Evolutionary conservation across 257 asterid genomes (phyloP), one percentile per base, ranked within the genome.

Genomic region (Nicotiana undulata): DNA sequence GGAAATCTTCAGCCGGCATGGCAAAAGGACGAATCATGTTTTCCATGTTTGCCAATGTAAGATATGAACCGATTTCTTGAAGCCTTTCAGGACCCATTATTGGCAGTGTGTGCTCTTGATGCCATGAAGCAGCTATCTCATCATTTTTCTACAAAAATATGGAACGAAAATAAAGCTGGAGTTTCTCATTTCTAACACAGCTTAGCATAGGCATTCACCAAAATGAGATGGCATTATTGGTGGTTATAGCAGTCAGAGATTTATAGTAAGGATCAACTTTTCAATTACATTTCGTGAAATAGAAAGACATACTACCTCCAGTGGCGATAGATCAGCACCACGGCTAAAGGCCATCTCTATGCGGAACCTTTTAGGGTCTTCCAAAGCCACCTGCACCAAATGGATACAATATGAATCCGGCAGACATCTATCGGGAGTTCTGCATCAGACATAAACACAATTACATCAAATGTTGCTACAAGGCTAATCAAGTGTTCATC

Each of bases 1-100:
- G 97, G 76, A 94, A 94, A 81, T 94, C 97, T 86, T 94, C 98
- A 0, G 97, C 97, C 9, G 98, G 98, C 97, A 94, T 94, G 44
- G 98, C 97, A 76, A 90, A 94, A 32, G 92, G 88, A 51, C 90
- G 94, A 22, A 91, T 81, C 97, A 94, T 87, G 78, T 84, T 91
- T 86, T 94, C 98, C 97, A 93, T 87, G 91, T 82, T 91, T 86
- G 86, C 96, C 60, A 91, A 67, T 1, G 97, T 94, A 87, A 93
- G 84, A 83, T 86, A 91, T 32, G 97, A 90, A 32, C 93, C 94
- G 2, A 89, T 83, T 83, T 94, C 98, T 85, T 93, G 98, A 82
- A 94, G 89, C 86, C 98, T 90, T 87, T 94, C 97, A 0, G 98
- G 98, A 6, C 97, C 98, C 90, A 89, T 93, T 83, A 94, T 93